Evolutionary conservation across 192 early-diverging fungal species (phyloP), one percentile per base, ranked within the genome.

Genomic region (Coemansia sp.): DNA sequence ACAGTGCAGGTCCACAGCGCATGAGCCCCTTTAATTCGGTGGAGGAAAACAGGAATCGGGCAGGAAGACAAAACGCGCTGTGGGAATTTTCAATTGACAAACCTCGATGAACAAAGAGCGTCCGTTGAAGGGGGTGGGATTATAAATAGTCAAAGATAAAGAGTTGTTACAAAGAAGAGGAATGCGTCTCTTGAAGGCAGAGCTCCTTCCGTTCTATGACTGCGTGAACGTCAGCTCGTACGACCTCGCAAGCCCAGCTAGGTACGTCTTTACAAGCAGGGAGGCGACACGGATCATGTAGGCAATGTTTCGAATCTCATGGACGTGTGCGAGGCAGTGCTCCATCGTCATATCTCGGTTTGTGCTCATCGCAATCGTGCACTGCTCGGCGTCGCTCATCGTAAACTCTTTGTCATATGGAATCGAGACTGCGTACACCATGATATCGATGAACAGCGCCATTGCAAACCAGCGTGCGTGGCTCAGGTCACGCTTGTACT

Each of bases 381-480:
- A 80, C 56, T 64, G 66, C 62, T 80, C 72, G 25, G 30, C 37
- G 52, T 71, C 72, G 8, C 57, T 73, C 71, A 79, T 72, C 23
- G 40, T 40, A 28, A 74, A 39, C 53, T 80, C 77, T 7, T 43
- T 29, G 56, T 63, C 68, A 37, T 58, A 68, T 1, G 69, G 64
- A 25, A 72, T 55, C 26, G 29, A 29, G 2, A 35, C 58, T 12
- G 61, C 35, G 34, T 63, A 70, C 7, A 80, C 62, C 23, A 65
- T 21, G 10, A 71, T 49, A 59, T 80, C 77, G 33, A 56, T 12
- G 4, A 74, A 65, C 37, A 71, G 64, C 9, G 77, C 68, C 21
- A 61, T 18, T 3, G 69, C 68, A n/a, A 81, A 81, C 78, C 78
- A 81, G 35, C 49, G 65, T 33, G 70, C 70, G 30, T 81, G 78